These are phyloP conservation scores for Cadophora gregata DNA, from an alignment of 2,329 filamentous ascomycete species.

Conservation along the genomic window DNA sequence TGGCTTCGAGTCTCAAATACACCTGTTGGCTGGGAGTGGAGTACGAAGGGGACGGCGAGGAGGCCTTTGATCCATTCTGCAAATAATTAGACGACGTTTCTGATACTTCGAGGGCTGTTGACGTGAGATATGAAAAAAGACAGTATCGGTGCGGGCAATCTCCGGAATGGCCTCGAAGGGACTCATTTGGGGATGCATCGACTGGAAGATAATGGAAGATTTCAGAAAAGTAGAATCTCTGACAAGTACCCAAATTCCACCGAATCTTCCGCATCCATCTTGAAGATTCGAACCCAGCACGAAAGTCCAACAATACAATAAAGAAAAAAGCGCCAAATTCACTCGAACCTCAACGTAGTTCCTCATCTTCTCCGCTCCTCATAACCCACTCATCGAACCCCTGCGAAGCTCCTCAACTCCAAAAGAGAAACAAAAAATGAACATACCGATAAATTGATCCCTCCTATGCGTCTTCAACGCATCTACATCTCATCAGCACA, in stretches of 20 bases:
- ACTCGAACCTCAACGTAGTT: not conserved
- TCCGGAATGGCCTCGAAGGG: too few relatives aligned
- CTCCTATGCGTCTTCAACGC: conserved; percentile 82
- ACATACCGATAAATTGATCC: conserved; percentile 82
- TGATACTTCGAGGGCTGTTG: not conserved
- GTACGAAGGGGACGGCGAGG: conserved; percentile 92
- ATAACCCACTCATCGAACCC: not conserved
- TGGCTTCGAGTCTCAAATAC: conserved; percentile 73
- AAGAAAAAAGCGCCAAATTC: not conserved
- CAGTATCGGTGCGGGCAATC: too few relatives aligned
- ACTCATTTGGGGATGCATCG: too few relatives aligned
- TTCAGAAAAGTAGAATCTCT: too few relatives aligned
- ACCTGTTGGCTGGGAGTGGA: conserved; percentile 93
- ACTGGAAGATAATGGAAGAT: too few relatives aligned
- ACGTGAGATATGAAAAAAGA: not conserved
- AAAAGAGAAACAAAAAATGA: not conserved
- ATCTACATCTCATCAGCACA: conserved; percentile 51
- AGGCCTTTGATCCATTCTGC: conserved; percentile 96
- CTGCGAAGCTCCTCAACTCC: not conserved
- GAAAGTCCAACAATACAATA: not conserved
- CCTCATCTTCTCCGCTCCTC: not conserved
- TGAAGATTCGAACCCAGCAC: not conserved
- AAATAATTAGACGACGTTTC: not conserved
- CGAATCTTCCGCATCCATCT: too few relatives aligned
- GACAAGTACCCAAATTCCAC: too few relatives aligned